phyloP scores from a whole-genome alignment of 139 green algal genomes.

The Chlorella sp. region DNA sequence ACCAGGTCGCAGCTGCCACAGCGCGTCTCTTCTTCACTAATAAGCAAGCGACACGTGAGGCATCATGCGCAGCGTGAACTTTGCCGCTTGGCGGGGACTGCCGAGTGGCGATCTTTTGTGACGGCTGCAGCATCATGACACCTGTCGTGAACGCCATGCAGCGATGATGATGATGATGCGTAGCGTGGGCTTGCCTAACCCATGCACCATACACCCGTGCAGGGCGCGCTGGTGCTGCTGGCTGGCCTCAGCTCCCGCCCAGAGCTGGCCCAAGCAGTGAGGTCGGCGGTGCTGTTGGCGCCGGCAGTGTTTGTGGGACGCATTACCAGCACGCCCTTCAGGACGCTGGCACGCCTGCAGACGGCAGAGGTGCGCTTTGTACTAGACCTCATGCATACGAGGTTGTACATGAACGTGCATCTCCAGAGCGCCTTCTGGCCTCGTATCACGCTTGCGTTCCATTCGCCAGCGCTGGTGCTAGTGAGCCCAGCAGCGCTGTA shows the following conservation, averaged over 20 bases:
- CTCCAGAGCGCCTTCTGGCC: too few species aligned
- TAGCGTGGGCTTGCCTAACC: not conserved
- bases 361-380: not conserved
- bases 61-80: too few species aligned
- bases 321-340: conserved; percentile 24
- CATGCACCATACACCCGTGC: not conserved
- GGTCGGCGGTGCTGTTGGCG: conserved; percentile 22
- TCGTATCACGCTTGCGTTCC: too few species aligned
- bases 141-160: not conserved
- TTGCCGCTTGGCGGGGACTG: too few species aligned
- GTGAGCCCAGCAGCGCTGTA: not conserved
- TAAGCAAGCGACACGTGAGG: too few species aligned
- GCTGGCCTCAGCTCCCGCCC: not conserved
- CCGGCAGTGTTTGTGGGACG: conserved; percentile 34
- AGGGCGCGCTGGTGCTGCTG: conserved; percentile 30
- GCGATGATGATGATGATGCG: not conserved
- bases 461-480: too few species aligned
- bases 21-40: not conserved
- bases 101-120: too few species aligned
- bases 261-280: not conserved
- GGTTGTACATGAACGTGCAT: too few species aligned
- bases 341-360: not conserved
- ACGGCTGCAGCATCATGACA: not conserved
- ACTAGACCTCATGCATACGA: not conserved
- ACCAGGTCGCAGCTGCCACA: too few species aligned